Percentiles rank a stretch among this genome's conserved stretches.
Conservation (phyloP, 179 eudicot species). For the Monotropa hypopitys region DNA sequence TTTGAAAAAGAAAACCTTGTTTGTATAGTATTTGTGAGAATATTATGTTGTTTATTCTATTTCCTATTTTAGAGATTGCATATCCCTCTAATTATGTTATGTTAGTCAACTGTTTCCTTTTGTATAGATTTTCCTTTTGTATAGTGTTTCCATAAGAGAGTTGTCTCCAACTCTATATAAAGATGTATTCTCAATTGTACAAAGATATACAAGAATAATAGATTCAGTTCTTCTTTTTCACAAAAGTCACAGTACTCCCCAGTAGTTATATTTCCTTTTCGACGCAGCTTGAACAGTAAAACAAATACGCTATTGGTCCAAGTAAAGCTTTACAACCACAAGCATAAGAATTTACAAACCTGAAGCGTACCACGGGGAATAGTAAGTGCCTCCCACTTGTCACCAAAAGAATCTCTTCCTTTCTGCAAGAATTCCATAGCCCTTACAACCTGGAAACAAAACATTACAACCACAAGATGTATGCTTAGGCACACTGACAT, state of each 20-base stretch:
- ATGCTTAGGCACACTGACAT: not conserved
- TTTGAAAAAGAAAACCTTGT: not conserved
- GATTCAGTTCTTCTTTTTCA: too few relatives aligned
- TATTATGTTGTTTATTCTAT: too few relatives aligned
- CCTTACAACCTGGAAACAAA: conserved; percentile 66
- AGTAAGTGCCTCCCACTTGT: conserved; percentile 61
- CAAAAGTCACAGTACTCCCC: too few relatives aligned
- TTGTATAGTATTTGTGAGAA: too few relatives aligned
- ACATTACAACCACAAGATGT: not conserved
- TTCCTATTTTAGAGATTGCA: too few relatives aligned
- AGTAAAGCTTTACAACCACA: not conserved
- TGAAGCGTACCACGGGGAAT: conserved; percentile 98
- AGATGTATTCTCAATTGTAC: too few relatives aligned
- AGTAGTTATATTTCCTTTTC: not conserved
- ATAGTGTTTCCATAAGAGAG: too few relatives aligned
- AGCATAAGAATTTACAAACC: conserved; percentile 44
- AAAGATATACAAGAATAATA: too few relatives aligned
- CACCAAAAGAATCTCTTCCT: conserved; percentile 43
- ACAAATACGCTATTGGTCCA: not conserved
- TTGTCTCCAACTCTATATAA: too few relatives aligned
- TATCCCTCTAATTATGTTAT: too few relatives aligned
- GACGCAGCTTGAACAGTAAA: conserved; percentile 1
- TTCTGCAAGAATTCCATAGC: conserved; percentile 65
- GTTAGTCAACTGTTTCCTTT: too few relatives aligned
- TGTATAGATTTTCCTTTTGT: too few relatives aligned